Evolutionary conservation across 2,329 filamentous ascomycete genomes (phyloP).

Genomic region (Penicillium brevicompactum): DNA sequence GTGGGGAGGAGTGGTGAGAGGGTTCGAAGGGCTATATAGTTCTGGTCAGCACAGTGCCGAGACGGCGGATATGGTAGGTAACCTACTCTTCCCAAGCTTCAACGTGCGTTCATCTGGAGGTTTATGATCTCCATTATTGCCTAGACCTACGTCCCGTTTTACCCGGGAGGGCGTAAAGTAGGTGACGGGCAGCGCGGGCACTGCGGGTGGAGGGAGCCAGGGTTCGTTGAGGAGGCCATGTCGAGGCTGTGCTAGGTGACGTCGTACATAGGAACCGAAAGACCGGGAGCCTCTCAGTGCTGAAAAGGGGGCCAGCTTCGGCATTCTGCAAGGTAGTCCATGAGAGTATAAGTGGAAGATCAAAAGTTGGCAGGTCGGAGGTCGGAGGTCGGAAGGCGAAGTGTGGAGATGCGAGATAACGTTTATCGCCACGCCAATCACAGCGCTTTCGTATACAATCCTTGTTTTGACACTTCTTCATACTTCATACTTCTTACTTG

Average conservation of each 20-base stretch:
- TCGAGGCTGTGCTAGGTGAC: constrained; percentile 39
- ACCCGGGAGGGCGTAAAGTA: constrained; percentile 30
- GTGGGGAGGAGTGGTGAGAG: constrained; percentile 66
- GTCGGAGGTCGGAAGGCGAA: not conserved
- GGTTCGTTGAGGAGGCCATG: constrained; percentile 39
- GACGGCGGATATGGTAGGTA: not conserved
- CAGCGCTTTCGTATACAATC: not conserved
- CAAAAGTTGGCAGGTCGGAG: constrained; percentile 3
- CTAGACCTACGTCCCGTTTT: constrained; percentile 17
- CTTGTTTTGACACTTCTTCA: not conserved
- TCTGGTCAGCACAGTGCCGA: not conserved
- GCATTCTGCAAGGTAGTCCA: constrained; percentile 26
- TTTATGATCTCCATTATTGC: constrained; percentile 38
- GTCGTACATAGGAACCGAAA: constrained; percentile 31
- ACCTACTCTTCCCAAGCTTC: constrained; percentile 63
- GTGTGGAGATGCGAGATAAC: not conserved
- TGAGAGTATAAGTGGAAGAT: not conserved
- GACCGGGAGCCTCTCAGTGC: constrained; percentile 15
- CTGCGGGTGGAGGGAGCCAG: constrained; percentile 32
- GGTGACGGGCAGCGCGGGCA: constrained; percentile 16
- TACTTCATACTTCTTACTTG: not conserved
- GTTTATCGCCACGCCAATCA: constrained; percentile 19
- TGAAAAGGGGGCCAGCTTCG: constrained; percentile 24
- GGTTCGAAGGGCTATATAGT: constrained; percentile 57
- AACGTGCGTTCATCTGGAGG: constrained; percentile 61